Evolutionary conservation across 768 basidiomycete species (phyloP), one percentile per base, ranked within the genome.

Genomic region (Obba rivulosa): DNA sequence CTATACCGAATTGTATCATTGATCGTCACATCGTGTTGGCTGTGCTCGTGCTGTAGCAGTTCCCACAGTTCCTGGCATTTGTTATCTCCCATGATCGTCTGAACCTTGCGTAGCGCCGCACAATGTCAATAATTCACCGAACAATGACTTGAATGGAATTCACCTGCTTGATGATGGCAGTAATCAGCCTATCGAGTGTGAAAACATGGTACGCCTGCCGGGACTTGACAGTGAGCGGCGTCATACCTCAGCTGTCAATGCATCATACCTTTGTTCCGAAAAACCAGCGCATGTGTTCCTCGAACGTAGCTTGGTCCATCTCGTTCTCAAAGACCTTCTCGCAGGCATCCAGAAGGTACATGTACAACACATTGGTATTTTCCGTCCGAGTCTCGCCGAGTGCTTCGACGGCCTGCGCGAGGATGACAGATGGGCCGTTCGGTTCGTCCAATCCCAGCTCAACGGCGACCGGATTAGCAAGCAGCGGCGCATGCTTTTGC

Each of bases 251-350:
- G 17, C n/a, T n/a, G 37, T 46, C 18, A 52, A 45, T 47, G 36
- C 45, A 74, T 53, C 66, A 3, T 42, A 87, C 87, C 78, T 84
- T 85, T 52, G 82, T 91, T 25, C 90, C 88, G 70, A 92, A 93
- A 69, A 94, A 88, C 80, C 91, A 90, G 54, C 96, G 73, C 81
- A 97, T 82, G 60, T 92, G 90, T 64, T 98, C 96, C 65, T 98
- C 95, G 59, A 93, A 98, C 18, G 83, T 81, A n/a, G 77, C 69
- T 62, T 86, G 88, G 65, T 98, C 96, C 51, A 98, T 75, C 62
- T 98, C 94, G 53, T 80, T 85, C 58, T 92, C 92, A 62, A 98
- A 97, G 36, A 95, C 66, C 73, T 89, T 90, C 67, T 98, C 95
- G 64, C 90, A 92, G 9, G 90, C 86, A 49, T 85, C 88, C 28